Evolutionary conservation across 139 green algal genomes (phyloP).

Genomic region (Marvania coccoides): DNA sequence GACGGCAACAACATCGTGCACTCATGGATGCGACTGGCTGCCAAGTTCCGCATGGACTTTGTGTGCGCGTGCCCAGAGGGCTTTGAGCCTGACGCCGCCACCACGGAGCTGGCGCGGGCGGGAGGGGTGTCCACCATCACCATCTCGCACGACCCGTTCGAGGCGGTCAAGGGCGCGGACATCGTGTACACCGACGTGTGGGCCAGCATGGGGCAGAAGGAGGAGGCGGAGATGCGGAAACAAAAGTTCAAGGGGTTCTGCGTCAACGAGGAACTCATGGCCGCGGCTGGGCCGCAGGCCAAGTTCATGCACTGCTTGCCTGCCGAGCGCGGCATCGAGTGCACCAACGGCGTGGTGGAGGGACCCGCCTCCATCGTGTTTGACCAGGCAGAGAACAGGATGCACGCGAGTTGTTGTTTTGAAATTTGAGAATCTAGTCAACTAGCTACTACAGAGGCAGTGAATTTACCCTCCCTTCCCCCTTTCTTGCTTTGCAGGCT

Average conservation of each 20-base stretch:
- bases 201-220: slow-evolving; percentile 98
- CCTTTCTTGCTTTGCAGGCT: too few species aligned
- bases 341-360: slow-evolving; percentile 91
- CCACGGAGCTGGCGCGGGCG: slow-evolving; percentile 44
- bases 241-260: slow-evolving; percentile 83
- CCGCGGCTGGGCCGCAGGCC: slow-evolving; percentile 66
- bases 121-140: slow-evolving; percentile 45
- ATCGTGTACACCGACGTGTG: slow-evolving; percentile 98
- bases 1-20: slow-evolving; percentile 99
- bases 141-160: slow-evolving; percentile 56
- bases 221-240: slow-evolving; percentile 73
- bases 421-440: too few species aligned
- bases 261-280: slow-evolving; percentile 88
- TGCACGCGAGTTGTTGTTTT: too few species aligned
- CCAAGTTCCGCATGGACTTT: slow-evolving; percentile 84
- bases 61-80: slow-evolving; percentile 87
- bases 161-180: slow-evolving; percentile 85
- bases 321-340: slow-evolving; percentile 87
- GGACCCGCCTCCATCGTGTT: slow-evolving; percentile 76
- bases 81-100: slow-evolving; percentile 86
- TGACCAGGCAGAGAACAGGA: slow-evolving; percentile 91
- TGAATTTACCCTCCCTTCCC: too few species aligned
- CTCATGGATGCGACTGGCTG: slow-evolving; percentile 88
- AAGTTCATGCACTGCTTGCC: slow-evolving; percentile 98
- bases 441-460: too few species aligned